Evolutionary conservation across 2,329 filamentous ascomycete genomes (phyloP).

Genomic region (Colletotrichum acutatum): DNA sequence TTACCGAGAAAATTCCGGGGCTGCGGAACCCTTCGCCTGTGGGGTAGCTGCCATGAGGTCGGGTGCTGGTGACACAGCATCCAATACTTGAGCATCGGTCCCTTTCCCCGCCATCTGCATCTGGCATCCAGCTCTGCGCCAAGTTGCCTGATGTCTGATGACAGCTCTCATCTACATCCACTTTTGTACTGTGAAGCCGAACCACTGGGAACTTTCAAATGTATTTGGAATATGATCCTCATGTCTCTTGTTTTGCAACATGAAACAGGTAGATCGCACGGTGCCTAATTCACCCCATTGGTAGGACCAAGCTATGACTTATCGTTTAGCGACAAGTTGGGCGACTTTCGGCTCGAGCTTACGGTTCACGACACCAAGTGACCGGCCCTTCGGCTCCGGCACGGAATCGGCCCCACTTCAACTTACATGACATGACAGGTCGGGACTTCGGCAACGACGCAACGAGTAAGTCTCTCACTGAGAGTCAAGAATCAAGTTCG

Average conservation of each 20-base stretch:
- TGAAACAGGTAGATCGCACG: too few species aligned
- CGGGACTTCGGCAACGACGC: not conserved
- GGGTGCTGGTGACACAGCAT: constrained; percentile 6
- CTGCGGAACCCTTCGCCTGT: constrained; percentile 3
- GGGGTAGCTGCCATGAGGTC: not conserved
- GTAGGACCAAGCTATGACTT: not conserved
- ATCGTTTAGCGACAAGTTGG: not conserved
- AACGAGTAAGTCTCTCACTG: not conserved
- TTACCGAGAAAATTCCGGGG: constrained; percentile 15
- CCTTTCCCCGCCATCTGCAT: not conserved
- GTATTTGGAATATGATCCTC: not conserved
- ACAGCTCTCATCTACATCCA: not conserved
- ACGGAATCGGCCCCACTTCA: not conserved
- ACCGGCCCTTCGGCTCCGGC: not conserved
- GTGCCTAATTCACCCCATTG: too few species aligned
- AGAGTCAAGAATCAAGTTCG: not conserved
- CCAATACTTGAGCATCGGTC: not conserved
- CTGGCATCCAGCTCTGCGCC: not conserved
- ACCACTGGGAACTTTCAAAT: too few species aligned
- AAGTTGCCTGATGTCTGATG: not conserved
- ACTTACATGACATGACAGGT: not conserved
- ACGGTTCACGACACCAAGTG: not conserved
- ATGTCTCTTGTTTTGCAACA: not conserved
- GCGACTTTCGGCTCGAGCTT: not conserved
- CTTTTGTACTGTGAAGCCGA: not conserved